Conservation (phyloP, 371 early-diverging fungal species). For the Mucor indicus region DNA sequence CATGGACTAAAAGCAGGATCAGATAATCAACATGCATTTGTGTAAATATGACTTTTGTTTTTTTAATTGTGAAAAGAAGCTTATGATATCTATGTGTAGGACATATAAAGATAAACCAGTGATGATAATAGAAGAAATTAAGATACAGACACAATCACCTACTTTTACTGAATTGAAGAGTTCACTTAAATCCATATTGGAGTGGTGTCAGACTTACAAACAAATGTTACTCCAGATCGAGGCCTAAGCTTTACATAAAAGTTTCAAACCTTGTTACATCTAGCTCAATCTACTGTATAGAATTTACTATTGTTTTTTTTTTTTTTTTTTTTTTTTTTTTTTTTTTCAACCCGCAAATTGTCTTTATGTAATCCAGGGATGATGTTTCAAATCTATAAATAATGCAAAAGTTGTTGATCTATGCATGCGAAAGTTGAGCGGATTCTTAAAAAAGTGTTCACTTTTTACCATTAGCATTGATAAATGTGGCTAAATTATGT, state of each 20-base stretch:
- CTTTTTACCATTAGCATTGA: too few relatives aligned
- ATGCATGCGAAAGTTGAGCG: too few relatives aligned
- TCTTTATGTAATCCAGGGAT: too few relatives aligned
- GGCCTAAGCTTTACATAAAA: conserved; percentile 3
- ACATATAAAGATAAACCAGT: conserved; percentile 44
- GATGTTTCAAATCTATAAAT: too few relatives aligned
- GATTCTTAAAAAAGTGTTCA: too few relatives aligned
- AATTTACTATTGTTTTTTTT: too few relatives aligned
- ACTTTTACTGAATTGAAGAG: conserved; percentile 34
- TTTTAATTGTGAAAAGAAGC: not conserved
- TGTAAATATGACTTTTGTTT: too few relatives aligned
- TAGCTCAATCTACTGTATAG: not conserved
- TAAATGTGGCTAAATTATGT: too few relatives aligned
- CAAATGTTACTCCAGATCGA: conserved; percentile 36
- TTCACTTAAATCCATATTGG: conserved; percentile 22
- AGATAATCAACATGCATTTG: conserved; percentile 8
- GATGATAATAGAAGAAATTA: conserved; percentile 27
- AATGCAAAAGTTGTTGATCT: too few relatives aligned
- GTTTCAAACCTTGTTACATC: not conserved
- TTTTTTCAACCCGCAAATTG: too few relatives aligned
- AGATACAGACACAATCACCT: conserved; percentile 44
- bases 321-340: too few relatives aligned
- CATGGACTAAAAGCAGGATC: conserved; percentile 6
- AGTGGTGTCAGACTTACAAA: conserved; percentile 30
- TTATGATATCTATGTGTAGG: conserved; percentile 11